Base-by-base conservation (phyloP, 2,329 filamentous ascomycete species). In the Penicillium digitatum region DNA sequence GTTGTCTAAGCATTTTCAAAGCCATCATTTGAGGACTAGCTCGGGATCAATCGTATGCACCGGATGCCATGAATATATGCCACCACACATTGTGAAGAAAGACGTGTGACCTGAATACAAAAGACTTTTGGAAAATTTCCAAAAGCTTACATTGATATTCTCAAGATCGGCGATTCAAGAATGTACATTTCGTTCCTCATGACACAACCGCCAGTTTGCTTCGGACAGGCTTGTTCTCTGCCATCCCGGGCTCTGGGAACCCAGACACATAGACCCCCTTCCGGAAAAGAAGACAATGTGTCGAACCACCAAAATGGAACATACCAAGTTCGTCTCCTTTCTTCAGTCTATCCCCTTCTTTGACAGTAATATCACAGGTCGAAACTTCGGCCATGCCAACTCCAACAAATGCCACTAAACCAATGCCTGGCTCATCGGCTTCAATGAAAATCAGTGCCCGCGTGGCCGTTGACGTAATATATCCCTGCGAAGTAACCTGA, bases 291-390 rank as follows among this genome's bases (percentile, higher is more conserved):
- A 90, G 66, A 62, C 85, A 88, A 66, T 89, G 84, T 1, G 83
- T 84, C 7, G 82, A 86, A 0, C 88, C 88, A n/a, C 88, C 88
- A 67, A 87, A 90, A 66, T 91, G 88, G 72, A 91, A 91, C 87
- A 89, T 90, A 39, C 88, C 88, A 37, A 85, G 77, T 74, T 90
- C 75, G 5, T 90, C 82, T 1, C 88, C 88, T 76, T 90, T 90
- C 49, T 77, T 76, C 16, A 91, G 66, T 49, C 79, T 78, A 67
- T 90, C 79, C 0, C 86, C 87, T 65, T 85, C 81, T 62, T 78
- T 78, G 11, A 89, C 86, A 0, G 83, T 87, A 46, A 89, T 84
- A 48, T 90, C 86, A 64, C 87, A 90, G 0, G 86, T 85, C 55
- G 82, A 86, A 12, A 90, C 87, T 72, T 92, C 88, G 39, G 84